Base-by-base conservation (phyloP, 2,329 filamentous ascomycete genomes). In the Elsinoe perseae region DNA sequence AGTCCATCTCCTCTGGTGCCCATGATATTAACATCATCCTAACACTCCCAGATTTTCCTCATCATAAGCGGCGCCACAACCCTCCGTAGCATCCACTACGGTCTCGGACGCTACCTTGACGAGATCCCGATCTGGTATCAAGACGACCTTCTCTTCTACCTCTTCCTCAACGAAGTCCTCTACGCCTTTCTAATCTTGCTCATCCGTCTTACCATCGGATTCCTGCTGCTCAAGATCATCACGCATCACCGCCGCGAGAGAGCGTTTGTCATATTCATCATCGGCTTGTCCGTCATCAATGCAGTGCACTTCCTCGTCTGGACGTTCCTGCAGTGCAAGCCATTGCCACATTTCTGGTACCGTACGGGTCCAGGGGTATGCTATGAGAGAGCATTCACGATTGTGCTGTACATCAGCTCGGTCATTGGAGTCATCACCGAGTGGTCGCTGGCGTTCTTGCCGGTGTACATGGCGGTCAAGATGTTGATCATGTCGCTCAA, bases 111-210 rank as follows among this genome's bases (percentile, higher is more conserved):
- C 21, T 54, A 54, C 52, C 52, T 54, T 12, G 36, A 30, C 36
- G 16, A 21, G 12, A 25, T 30, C 23, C n/a, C 52, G 1, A 23
- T 43, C n/a, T 42, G 16, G n/a, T 21, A 40, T 8, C 23, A 38
- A 28, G 38, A 42, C 25, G 52, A 54, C 36, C 36, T 54, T n/a
- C 21, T 54, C 14, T n/a, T 23, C 9, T 43, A 40, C 38, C 32
- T 54, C 27, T 43, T 42, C 23, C 38, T 56, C 30, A 56, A 56
- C 40, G 38, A 56, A 30, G 28, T 68, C 60, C 56, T 69, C 65
- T 54, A 27, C 46, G 9, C 61, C 64, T 20, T 55, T 27, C 53
- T 60, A 25, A 30, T 62, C 58, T 20, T 57, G 57, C 9, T 61
- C 58, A 18, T 61, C 54, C 27, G 40, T 34, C 36, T 46, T 2